Conservation (phyloP, 163 green algal species). For the Scenedesmus sp. region DNA sequence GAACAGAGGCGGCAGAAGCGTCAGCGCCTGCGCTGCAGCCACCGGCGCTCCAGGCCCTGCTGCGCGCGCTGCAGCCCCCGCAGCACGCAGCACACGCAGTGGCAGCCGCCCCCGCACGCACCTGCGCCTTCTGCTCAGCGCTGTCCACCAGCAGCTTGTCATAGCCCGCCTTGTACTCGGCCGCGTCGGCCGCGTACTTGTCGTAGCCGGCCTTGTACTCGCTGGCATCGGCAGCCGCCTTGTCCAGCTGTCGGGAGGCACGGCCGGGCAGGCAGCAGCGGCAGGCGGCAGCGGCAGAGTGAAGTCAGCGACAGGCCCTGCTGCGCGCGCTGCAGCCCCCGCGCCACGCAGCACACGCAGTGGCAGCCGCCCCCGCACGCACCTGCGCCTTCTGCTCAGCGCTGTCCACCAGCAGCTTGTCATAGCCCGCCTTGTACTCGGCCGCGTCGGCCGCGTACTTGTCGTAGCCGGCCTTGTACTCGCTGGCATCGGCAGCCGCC, state of each 20-base stretch:
- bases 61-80: neutral
- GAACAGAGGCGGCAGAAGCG: neutral
- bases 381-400: constrained; percentile 31
- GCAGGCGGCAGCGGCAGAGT: neutral
- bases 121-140: constrained; percentile 46
- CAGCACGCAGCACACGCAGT: too few relatives aligned
- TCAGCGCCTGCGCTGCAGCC: too few relatives aligned
- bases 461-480: constrained; percentile 47
- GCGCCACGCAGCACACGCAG: neutral
- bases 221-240: neutral
- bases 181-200: constrained; percentile 39
- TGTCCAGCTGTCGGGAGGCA: constrained; percentile 4
- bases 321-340: neutral
- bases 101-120: too few relatives aligned
- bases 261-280: neutral
- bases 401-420: neutral
- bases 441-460: constrained; percentile 28
- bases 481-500: neutral
- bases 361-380: neutral
- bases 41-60: neutral
- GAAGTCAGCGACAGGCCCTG: neutral
- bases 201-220: constrained; percentile 17
- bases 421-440: constrained; percentile 25
- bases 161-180: constrained; percentile 44
- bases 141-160: constrained; percentile 54